Base-by-base conservation (phyloP, 352 stramenopile species). In the Sclerospora graminicola region DNA sequence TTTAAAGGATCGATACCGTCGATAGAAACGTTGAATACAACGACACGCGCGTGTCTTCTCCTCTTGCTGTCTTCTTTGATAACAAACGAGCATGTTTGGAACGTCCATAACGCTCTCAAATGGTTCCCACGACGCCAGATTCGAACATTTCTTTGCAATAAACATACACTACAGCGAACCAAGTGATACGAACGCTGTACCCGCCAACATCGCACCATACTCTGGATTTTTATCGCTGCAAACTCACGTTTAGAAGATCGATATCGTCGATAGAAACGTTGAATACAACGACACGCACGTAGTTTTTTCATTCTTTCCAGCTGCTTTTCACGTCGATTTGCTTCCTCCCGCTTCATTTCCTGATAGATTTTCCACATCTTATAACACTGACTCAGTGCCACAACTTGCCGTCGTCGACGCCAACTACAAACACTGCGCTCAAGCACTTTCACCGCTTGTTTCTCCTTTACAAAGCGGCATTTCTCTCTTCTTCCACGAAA, bases 401-500 rank as follows among this genome's bases (percentile, higher is more conserved):
- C 48, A 14, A 80, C 15, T 4, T 68, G 65, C 5, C 51, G 47
- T 16, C 48, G 58, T 6, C 51, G 48, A 46, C 63, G 68, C 59
- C 66, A 76, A 9, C 57, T 41, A 9, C 62, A 59, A 26, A 66
- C 34, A 48, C 66, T 80, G 26, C 59, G 59, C 56, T 80, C 65
- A 9, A 80, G 16, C 13, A 52, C 8, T 4, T 54, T 10, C 8
- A 38, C 48, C 32, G 64, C 49, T n/a, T 9, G 23, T 14, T 56
- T 61, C 23, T 57, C 21, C 24, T 51, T 40, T n/a, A 45, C 38
- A 32, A 56, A 80, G 21, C 13, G 23, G 8, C 35, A 16, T 15
- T 49, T 54, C 32, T 67, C 49, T 34, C 41, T 48, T 0, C 42
- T 45, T 8, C 58, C 40, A 8, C 64, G 49, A 43, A 66, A 71